A percentile compares a stretch with the other conserved stretches of the same genome.
Evolutionary conservation across 495 filamentous ascomycete species (phyloP).

Genomic region (Sordaria brevicollis): DNA sequence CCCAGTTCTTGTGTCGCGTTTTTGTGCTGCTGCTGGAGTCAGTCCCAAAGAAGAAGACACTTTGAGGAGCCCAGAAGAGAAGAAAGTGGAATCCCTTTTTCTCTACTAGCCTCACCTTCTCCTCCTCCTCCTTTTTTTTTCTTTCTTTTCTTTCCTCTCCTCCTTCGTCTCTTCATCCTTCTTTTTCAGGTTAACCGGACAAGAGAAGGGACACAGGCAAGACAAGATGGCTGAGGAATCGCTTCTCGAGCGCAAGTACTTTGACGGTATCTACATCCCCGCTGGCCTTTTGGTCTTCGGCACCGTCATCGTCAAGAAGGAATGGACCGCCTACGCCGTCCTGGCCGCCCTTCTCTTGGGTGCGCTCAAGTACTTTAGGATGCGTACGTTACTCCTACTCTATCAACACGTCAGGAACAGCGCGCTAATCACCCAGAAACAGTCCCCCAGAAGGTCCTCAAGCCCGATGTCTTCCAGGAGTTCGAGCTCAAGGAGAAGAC

Average conservation of each 20-base stretch:
- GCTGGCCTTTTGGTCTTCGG: constrained; percentile 71
- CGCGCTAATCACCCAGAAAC: constrained; percentile 8
- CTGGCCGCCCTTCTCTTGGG: constrained; percentile 49
- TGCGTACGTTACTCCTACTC: constrained; percentile 30
- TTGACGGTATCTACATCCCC: constrained; percentile 77
- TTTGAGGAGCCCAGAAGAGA: background rate
- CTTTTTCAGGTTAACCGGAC: constrained; percentile 1
- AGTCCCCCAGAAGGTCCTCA: constrained; percentile 74
- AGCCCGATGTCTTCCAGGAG: constrained; percentile 76
- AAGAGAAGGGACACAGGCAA: background rate
- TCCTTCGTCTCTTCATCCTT: background rate
- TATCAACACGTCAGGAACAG: constrained; percentile 6
- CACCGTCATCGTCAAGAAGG: constrained; percentile 61
- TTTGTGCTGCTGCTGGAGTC: background rate
- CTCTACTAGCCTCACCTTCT: background rate
- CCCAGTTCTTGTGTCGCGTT: background rate
- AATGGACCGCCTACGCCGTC: constrained; percentile 68
- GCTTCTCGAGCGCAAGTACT: constrained; percentile 29
- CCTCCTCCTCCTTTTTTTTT: background rate
- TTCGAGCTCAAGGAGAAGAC: constrained; percentile 88
- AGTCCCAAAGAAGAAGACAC: background rate
- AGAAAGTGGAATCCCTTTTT: background rate
- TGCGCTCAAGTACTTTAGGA: constrained; percentile 51
- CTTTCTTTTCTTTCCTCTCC: background rate
- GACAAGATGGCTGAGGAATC: constrained; percentile 17